Evolutionary conservation across 208 protist species (phyloP), one percentile per base, ranked within the genome.

Genomic region (Acanthamoeba culbertsoni): DNA sequence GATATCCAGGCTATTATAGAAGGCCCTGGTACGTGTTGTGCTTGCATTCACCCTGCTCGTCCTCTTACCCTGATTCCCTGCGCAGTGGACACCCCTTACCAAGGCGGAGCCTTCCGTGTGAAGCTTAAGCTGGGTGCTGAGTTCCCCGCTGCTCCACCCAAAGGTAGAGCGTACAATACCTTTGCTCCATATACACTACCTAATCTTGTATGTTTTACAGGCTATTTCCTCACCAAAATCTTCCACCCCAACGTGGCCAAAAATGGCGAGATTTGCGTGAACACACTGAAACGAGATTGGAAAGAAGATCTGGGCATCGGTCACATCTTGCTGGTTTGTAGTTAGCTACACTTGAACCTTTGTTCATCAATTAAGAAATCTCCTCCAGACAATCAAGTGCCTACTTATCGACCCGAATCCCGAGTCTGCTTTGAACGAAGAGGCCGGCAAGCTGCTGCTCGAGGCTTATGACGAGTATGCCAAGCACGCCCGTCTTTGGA

Each of bases 211-310:
- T n/a, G n/a, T n/a, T n/a, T n/a, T n/a, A n/a, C n/a, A 84, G 99
- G 10, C 37, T 84, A 97, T 62, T 99, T 99, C 95, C 92, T 98
- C 53, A 99, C 99, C 10, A 99, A 99, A 82, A 99, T 99, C 62
- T 99, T 99, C 94, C 99, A 99, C 95, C 99, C 99, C 7, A 99
- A 99, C 96, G 98, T 99, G 23, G 95, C 98, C 31, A 97, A 89
- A 12, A 97, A 97, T 46, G 99, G 99, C 26, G 98, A 99, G 46
- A 99, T 99, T 86, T 99, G 99, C 96, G 98, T 99, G 28, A 99
- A 99, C 95, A 99, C 98, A 31, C 95, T 99, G 23, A 99, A 99
- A 96, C 96, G 96, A 42, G 99, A 99, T 96, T 99, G 99, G 99
- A 96, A 96, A 8, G 95, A 97, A 2, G 95, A 95, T 26, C 95